Evolutionary conservation across 2,329 filamentous ascomycete species (phyloP).

Genomic region (Arthrobotrys megalospora): DNA sequence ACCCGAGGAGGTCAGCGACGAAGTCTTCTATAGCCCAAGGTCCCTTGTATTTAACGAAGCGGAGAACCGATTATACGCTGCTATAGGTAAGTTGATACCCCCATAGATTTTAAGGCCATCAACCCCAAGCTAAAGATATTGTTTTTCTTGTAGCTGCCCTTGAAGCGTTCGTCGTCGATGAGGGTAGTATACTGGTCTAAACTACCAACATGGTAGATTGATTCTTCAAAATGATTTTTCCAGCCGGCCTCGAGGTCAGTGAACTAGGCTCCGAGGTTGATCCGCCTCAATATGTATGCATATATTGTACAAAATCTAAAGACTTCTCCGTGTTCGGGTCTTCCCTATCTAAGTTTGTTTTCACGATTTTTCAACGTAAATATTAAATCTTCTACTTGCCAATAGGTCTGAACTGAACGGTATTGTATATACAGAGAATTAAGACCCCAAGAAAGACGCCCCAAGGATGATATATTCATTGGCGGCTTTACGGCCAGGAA

Average conservation of each 20-base stretch:
- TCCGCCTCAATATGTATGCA: background rate
- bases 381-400: background rate
- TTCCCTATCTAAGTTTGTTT: background rate
- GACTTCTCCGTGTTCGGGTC: background rate
- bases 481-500: background rate
- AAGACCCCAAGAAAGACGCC: background rate
- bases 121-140: slow-evolving; percentile 1
- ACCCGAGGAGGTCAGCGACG: slow-evolving; percentile 91
- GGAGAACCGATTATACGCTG: slow-evolving; percentile 94
- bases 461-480: background rate
- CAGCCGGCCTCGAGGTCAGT: too few species aligned
- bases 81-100: slow-evolving; percentile 72
- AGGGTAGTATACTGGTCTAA: slow-evolving; percentile 77
- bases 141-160: slow-evolving; percentile 73
- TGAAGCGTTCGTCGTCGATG: slow-evolving; percentile 94
- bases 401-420: background rate
- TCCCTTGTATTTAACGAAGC: slow-evolving; percentile 94
- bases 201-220: background rate
- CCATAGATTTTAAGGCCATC: background rate
- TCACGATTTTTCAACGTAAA: background rate
- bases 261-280: too few species aligned
- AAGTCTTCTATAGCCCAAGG: slow-evolving; percentile 89
- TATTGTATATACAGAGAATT: slow-evolving; percentile 4
- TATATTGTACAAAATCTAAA: background rate
- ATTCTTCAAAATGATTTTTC: background rate